Evolutionary conservation across 169 alveolate genomes (phyloP), one percentile per base, ranked within the genome.

Genomic region (Babesia bigemina): DNA sequence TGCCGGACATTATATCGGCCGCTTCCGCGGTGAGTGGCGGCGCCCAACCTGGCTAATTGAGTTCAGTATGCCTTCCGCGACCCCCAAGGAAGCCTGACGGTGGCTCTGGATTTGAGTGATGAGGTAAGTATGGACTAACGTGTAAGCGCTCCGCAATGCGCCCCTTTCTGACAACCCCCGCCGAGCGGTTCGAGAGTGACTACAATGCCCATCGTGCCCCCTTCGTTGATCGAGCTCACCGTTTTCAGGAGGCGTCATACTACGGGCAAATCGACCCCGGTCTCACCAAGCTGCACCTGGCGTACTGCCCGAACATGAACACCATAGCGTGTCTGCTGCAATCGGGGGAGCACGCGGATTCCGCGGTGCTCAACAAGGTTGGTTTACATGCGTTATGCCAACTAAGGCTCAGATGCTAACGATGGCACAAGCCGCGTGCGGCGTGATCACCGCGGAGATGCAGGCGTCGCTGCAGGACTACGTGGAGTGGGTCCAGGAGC

Each of bases 401-500:
- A 17, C 28, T 14, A 44, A n/a, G 22, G 7, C 21, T 8, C 65
- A 79, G 88, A 33, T 74, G 61, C 53, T 70, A 47, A 49, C 79
- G 17, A 53, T 63, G 65, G 77, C 79, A 24, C 70, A 72, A 22
- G 72, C 62, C 28, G 88, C 84, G 29, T 81, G 88, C 61, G 59
- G 50, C 78, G 29, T 81, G 6, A 33, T 71, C 50, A n/a, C 76
- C 36, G 78, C 28, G 19, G 85, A 81, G 45, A 36, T 81, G 11
- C 44, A 56, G 17, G 17, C 63, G 13, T 26, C 75, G 22, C 19
- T 63, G 50, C 28, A 36, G 36, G 74, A 48, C 28, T 36, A 70
- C 49, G 33, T 58, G 49, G 57, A 22, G 19, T 81, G 88, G 88
- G 21, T 19, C 16, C 21, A 13, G 24, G 58, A 36, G 58, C 59